Evolutionary conservation across 371 early-diverging fungal species (phyloP).

Genomic region (Mucor circinelloides): DNA sequence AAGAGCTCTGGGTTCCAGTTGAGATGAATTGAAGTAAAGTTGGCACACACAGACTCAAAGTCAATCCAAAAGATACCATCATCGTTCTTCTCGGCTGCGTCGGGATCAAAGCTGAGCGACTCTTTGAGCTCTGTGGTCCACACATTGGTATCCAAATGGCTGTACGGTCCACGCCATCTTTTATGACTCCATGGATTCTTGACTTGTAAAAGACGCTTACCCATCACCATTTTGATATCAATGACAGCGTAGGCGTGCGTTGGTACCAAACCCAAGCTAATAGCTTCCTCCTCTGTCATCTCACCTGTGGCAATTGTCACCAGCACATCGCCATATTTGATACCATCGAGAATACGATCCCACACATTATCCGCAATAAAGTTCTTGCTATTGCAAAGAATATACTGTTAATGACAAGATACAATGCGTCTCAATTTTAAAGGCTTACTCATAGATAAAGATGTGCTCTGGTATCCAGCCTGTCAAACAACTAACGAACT

Average conservation of each 20-base stretch:
- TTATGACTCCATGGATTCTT: constrained; percentile 93
- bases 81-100: constrained; percentile 63
- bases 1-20: constrained; percentile 88
- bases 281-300: constrained; percentile 73
- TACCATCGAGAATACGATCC: constrained; percentile 71
- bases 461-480: constrained; percentile 94
- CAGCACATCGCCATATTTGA: constrained; percentile 66
- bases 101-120: constrained; percentile 73
- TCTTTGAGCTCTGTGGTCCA: constrained; percentile 76
- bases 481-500: constrained; percentile 65
- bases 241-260: constrained; percentile 92
- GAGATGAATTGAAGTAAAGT: constrained; percentile 85
- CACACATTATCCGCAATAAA: constrained; percentile 73
- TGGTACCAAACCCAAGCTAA: constrained; percentile 75
- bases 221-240: constrained; percentile 40
- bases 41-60: constrained; percentile 74
- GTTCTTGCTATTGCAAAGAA: constrained; percentile 34
- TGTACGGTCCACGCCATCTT: constrained; percentile 85
- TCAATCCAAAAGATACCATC: constrained; percentile 90
- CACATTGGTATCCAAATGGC: constrained; percentile 66
- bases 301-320: constrained; percentile 72
- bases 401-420: not conserved
- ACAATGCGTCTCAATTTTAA: not conserved
- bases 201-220: constrained; percentile 56
- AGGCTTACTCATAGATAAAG: constrained; percentile 72